Evolutionary conservation across 768 basidiomycete species (phyloP).

Genomic region (Tylopilus intermedius): DNA sequence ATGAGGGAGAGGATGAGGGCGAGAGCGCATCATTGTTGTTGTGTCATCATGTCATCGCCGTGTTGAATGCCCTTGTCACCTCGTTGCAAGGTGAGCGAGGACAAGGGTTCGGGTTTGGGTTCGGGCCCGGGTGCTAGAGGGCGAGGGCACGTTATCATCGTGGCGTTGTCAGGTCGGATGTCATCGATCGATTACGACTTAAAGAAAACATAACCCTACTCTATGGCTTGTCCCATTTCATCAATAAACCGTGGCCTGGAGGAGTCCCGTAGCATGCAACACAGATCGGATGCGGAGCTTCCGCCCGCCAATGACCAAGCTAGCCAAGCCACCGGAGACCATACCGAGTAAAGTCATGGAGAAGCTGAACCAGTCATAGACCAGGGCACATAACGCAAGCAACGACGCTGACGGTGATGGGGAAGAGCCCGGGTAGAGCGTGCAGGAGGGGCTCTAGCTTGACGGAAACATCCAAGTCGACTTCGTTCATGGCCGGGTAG

Average conservation of each 20-base stretch:
- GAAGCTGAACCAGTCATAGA: slow-evolving; percentile 29
- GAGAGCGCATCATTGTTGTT: too few species aligned
- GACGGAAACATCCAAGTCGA: neutral
- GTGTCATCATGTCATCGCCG: too few species aligned
- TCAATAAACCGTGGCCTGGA: slow-evolving; percentile 28
- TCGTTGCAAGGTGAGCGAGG: too few species aligned
- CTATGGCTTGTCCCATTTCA: too few species aligned
- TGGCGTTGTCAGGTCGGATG: too few species aligned
- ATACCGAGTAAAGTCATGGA: slow-evolving; percentile 32
- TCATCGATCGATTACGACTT: too few species aligned
- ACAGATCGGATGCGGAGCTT: slow-evolving; percentile 12
- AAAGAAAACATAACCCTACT: too few species aligned
- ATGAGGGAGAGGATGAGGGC: too few species aligned
- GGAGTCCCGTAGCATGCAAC: slow-evolving; percentile 20
- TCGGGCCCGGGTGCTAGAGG: too few species aligned
- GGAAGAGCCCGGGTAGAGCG: slow-evolving; percentile 20
- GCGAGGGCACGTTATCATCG: too few species aligned
- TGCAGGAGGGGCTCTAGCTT: neutral
- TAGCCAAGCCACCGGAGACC: slow-evolving; percentile 27
- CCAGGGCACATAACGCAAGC: slow-evolving; percentile 23
- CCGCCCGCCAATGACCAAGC: slow-evolving; percentile 23
- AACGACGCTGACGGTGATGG: slow-evolving; percentile 21
- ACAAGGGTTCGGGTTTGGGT: too few species aligned
- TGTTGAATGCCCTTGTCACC: too few species aligned
- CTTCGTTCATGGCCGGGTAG: neutral